A percentile compares a stretch with the other conserved stretches of the same genome.
Evolutionary conservation across 129 eudicot species (phyloP).

Genomic region (Artemisia argyi): DNA sequence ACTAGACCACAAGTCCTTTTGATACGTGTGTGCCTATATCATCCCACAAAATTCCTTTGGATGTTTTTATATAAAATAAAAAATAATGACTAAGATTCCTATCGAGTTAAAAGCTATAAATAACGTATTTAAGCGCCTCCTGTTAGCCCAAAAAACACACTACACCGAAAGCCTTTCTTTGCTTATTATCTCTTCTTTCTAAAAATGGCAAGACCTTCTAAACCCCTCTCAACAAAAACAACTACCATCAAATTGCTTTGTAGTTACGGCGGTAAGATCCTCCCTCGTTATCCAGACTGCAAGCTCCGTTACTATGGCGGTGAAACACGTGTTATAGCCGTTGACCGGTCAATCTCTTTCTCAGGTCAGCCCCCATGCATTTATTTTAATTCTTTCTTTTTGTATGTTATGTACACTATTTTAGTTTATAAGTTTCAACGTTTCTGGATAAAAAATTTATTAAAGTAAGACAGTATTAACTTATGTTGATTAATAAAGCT

Average conservation of each 20-base stretch:
- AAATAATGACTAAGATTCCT: no score
- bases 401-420: no score
- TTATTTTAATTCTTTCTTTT: conserved; percentile 50
- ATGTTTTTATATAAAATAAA: no score
- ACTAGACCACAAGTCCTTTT: no score
- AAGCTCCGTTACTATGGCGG: conserved; percentile 96
- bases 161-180: background rate
- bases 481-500: no score
- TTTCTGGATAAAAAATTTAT: no score
- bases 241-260: conserved; percentile 66
- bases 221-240: background rate
- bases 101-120: conserved; percentile 40
- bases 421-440: no score
- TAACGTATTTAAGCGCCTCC: conserved; percentile 28
- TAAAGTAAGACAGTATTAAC: background rate
- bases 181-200: background rate
- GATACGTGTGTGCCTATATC: no score
- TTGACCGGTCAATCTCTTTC: conserved; percentile 63
- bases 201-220: conserved; percentile 50
- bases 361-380: conserved; percentile 38
- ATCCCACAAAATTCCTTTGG: no score
- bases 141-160: conserved; percentile 33
- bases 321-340: conserved; percentile 80
- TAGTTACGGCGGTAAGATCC: conserved; percentile 86
- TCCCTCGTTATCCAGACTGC: conserved; percentile 89